Conservation (phyloP, 23 red algal species). For the Agarophyton chilense region DNA sequence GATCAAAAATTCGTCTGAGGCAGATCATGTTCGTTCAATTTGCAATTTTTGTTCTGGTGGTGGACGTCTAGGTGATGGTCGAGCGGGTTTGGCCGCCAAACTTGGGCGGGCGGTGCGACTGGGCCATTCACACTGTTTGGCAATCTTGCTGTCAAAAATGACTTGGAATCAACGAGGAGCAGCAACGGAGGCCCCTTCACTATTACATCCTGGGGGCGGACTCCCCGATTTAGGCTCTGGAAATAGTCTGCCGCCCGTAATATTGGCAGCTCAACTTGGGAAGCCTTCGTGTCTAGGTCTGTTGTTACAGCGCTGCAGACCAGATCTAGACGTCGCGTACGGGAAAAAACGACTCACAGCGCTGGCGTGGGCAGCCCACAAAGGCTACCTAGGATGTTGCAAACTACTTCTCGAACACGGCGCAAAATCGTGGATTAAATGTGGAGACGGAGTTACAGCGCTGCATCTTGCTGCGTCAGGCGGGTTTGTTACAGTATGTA, state of each 20-base stretch:
- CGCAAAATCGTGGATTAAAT: conserved; percentile 61
- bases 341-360: conserved; percentile 82
- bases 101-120: conserved; percentile 76
- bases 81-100: conserved; percentile 76
- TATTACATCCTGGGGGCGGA: conserved; percentile 59
- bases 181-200: conserved; percentile 83
- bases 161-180: conserved; percentile 83
- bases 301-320: conserved; percentile 70
- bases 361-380: conserved; percentile 90
- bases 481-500: conserved; percentile 22
- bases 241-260: conserved; percentile 69
- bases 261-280: conserved; percentile 90
- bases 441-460: conserved; percentile 84
- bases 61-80: conserved; percentile 70
- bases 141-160: conserved; percentile 79
- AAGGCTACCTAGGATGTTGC: conserved; percentile 76
- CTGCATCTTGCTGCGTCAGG: conserved; percentile 94
- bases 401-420: conserved; percentile 77
- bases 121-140: conserved; percentile 85
- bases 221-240: conserved; percentile 49
- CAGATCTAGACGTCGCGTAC: conserved; percentile 70
- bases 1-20: neutral
- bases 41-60: conserved; percentile 72
- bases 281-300: conserved; percentile 73
- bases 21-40: neutral